Base-by-base conservation (phyloP, 768 basidiomycete species). In the Kwoniella europaea region DNA sequence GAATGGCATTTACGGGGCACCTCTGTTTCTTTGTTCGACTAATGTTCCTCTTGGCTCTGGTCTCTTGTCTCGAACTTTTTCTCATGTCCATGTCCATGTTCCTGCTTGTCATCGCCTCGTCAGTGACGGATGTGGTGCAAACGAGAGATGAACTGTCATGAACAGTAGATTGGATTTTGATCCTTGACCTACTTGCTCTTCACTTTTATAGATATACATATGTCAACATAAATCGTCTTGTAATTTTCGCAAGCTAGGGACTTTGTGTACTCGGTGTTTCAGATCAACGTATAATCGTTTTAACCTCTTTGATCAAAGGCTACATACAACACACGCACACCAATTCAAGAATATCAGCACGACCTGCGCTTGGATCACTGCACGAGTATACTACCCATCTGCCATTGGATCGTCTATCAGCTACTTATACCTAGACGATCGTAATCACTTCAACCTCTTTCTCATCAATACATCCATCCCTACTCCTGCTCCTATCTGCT, bases 301-400 rank as follows among this genome's bases (percentile, higher is more conserved):
- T 1, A 15, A n/a, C 22, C 15, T 10, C 57, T 59, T 27, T 59
- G 57, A 59, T 42, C n/a, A 59, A 59, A 59, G 57, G 57, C 57
- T 42, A 59, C n/a, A 16, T 3, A n/a, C n/a, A n/a, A n/a, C n/a
- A n/a, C n/a, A n/a, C n/a, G n/a, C n/a, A 58, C 9, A 59, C 12
- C 4, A 13, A 58, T 2, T 42, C 57, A 42, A 4, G 15, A 59
- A 15, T 24, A 56, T 22, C 10, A 10, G 7, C 57, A 59, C n/a
- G 24, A 27, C 54, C 24, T 24, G 15, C 27, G 57, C 57, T 59
- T 59, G 57, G 57, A 59, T 55, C 54, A 55, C 24, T 24, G 24
- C 24, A 24, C 24, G 24, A 24, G 24, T 24, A 24, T 24, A 24
- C 24, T 24, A 24, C 24, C 24, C 24, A 24, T 22, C 35, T 35